Percentiles rank a stretch among this genome's conserved stretches.
Conservation (phyloP, 306 rosid species). For the Pterocarpus santalinus region DNA sequence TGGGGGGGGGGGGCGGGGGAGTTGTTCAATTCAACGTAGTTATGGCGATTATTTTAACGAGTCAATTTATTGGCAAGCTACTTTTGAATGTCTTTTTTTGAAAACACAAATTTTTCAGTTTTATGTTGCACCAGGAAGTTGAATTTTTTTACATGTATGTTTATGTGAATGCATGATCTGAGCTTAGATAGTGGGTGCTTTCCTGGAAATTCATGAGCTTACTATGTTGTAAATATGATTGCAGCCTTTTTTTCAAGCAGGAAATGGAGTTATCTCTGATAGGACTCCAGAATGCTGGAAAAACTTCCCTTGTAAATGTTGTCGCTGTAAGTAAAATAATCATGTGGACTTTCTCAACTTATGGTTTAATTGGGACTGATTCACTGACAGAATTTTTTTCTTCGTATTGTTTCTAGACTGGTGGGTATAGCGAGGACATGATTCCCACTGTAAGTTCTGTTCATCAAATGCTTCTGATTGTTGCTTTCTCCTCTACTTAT, state of each 20-base stretch:
- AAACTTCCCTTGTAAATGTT: slow-evolving; percentile 93
- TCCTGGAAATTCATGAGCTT: slow-evolving; percentile 38
- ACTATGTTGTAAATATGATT: slow-evolving; percentile 50
- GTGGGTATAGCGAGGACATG: slow-evolving; percentile 98
- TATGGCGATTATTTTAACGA: not conserved
- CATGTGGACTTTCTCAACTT: slow-evolving; percentile 21
- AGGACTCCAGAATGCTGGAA: slow-evolving; percentile 96
- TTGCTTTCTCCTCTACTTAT: slow-evolving; percentile 33
- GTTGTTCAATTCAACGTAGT: slow-evolving; percentile 23
- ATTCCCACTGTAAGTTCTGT: slow-evolving; percentile 82
- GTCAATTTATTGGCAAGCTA: not conserved
- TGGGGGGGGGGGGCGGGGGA: not conserved
- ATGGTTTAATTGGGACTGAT: slow-evolving; percentile 37
- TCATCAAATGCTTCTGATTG: slow-evolving; percentile 26
- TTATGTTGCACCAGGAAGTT: slow-evolving; percentile 25
- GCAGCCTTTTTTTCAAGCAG: slow-evolving; percentile 96
- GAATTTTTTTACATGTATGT: not conserved
- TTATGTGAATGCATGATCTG: slow-evolving; percentile 12
- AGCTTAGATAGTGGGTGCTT: slow-evolving; percentile 35
- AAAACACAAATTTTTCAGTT: not conserved
- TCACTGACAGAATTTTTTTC: slow-evolving; percentile 25
- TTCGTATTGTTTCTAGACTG: slow-evolving; percentile 64
- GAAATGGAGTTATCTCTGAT: slow-evolving; percentile 94
- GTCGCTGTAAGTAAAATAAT: slow-evolving; percentile 74
- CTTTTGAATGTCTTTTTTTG: not conserved